phyloP scores from a whole-genome alignment of 345 rosid species.

The Eucalyptus cloeziana region DNA sequence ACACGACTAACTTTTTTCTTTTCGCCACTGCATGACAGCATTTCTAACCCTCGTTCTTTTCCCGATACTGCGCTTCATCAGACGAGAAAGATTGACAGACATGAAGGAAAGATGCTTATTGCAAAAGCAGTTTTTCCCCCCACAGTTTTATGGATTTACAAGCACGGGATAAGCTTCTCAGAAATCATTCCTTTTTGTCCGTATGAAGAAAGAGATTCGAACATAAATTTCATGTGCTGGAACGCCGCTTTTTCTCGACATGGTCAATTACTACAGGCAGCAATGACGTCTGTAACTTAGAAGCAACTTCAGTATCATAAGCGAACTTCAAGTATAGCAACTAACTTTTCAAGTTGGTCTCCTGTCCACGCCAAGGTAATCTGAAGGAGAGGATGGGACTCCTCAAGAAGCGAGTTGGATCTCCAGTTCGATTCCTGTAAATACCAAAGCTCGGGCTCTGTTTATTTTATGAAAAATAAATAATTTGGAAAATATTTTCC shows the following conservation, averaged over 20 bases:
- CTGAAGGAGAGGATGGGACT: neutral
- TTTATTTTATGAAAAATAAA: rapidly evolving
- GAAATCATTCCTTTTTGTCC: neutral
- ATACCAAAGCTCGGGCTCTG: rapidly evolving
- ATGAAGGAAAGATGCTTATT: neutral
- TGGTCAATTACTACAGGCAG: neutral
- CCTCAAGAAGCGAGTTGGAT: neutral
- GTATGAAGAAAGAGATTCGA: neutral
- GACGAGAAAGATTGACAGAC: neutral
- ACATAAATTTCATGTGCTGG: neutral
- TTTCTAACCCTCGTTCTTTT: neutral
- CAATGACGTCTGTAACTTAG: neutral
- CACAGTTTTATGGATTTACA: neutral
- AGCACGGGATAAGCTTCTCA: neutral
- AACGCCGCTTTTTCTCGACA: neutral
- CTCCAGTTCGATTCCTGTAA: neutral
- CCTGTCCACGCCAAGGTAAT: neutral
- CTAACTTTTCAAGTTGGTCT: neutral
- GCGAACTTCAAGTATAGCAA: neutral
- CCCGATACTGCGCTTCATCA: neutral
- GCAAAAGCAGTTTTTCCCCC: neutral
- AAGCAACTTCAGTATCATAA: neutral
- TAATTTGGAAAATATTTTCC: too few relatives aligned
- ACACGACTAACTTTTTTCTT: neutral
- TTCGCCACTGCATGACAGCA: neutral